These are phyloP conservation scores for Penicillium sp. DNA, from an alignment of 2,329 filamentous ascomycete species.

Conservation along the genomic window DNA sequence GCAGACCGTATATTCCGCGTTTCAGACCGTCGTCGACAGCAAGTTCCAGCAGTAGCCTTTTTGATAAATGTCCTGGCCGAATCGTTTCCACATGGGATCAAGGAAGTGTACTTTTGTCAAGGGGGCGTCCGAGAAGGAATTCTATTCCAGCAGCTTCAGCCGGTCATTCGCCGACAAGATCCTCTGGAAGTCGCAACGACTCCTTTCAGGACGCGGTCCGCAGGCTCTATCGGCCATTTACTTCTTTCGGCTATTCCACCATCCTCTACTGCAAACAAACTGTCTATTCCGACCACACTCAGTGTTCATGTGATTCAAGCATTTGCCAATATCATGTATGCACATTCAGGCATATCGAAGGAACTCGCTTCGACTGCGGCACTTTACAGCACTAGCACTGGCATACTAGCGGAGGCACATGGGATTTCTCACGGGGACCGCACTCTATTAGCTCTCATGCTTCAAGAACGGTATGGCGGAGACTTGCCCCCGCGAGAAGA, in stretches of 20 bases:
- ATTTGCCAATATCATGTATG: conserved; percentile 57
- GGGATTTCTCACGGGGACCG: conserved; percentile 70
- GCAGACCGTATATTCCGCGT: conserved; percentile 59
- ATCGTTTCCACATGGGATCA: conserved; percentile 63
- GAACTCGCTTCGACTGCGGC: conserved; percentile 61
- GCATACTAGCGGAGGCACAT: conserved; percentile 64
- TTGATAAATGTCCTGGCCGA: conserved; percentile 71
- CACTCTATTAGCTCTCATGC: conserved; percentile 65
- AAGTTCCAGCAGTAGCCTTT: conserved; percentile 79
- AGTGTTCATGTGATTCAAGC: conserved; percentile 47
- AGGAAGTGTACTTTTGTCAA: conserved; percentile 75
- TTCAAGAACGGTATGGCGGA: conserved; percentile 71
- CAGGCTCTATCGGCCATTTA: conserved; percentile 44
- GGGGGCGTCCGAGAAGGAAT: conserved; percentile 83
- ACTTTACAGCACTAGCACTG: conserved; percentile 66
- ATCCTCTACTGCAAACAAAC: conserved; percentile 15
- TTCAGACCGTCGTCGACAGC: conserved; percentile 70
- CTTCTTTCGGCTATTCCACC: conserved; percentile 49
- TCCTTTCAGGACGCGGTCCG: conserved; percentile 49
- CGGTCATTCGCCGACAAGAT: conserved; percentile 58
- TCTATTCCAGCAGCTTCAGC: conserved; percentile 66
- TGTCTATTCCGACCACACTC: conserved; percentile 42
- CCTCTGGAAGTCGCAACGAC: conserved; percentile 63
- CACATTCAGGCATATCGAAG: conserved; percentile 49
- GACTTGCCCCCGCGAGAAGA: conserved; percentile 57